phyloP scores from a whole-genome alignment of 2,329 filamentous ascomycete species.

The Paraphaeosphaeria sporulosa region DNA sequence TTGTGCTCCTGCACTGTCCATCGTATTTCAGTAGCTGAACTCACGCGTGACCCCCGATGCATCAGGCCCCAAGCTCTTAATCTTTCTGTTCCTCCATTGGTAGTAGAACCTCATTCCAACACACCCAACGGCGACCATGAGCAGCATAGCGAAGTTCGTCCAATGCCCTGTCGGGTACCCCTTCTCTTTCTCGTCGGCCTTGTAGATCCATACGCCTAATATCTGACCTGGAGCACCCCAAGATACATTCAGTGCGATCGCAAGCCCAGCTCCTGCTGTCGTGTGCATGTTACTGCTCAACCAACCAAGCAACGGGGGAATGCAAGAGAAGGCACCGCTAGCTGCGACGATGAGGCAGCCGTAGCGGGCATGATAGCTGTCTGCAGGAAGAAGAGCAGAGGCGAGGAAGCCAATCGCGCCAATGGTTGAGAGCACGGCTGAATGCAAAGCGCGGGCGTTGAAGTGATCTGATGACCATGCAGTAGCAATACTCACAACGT shows the following conservation, averaged over 20 bases:
- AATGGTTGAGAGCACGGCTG: slow-evolving; percentile 48
- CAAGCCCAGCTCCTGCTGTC: slow-evolving; percentile 71
- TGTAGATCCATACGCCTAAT: slow-evolving; percentile 77
- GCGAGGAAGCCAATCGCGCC: slow-evolving; percentile 67
- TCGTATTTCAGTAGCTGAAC: slow-evolving; percentile 8
- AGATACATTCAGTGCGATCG: slow-evolving; percentile 74
- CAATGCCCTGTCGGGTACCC: slow-evolving; percentile 77
- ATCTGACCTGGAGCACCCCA: slow-evolving; percentile 75
- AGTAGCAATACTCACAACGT: slow-evolving; percentile 54
- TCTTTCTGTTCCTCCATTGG: slow-evolving; percentile 8
- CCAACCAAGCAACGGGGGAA: slow-evolving; percentile 76
- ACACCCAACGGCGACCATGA: slow-evolving; percentile 13
- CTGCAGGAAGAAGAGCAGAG: slow-evolving; percentile 68
- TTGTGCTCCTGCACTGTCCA: background rate
- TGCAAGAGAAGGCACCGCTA: slow-evolving; percentile 71
- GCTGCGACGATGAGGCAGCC: slow-evolving; percentile 73
- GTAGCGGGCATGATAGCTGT: slow-evolving; percentile 69
- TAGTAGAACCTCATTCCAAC: slow-evolving; percentile 14
- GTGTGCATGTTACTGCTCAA: slow-evolving; percentile 71
- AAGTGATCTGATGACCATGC: slow-evolving; percentile 31
- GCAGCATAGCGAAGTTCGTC: slow-evolving; percentile 55
- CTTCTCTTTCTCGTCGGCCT: slow-evolving; percentile 63
- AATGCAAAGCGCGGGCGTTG: slow-evolving; percentile 57
- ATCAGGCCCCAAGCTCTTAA: background rate
- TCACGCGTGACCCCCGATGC: background rate